A percentile compares a stretch with the other conserved stretches of the same genome.
Conservation (phyloP, 2,329 filamentous ascomycete species). For the Hypoxylon sp. region DNA sequence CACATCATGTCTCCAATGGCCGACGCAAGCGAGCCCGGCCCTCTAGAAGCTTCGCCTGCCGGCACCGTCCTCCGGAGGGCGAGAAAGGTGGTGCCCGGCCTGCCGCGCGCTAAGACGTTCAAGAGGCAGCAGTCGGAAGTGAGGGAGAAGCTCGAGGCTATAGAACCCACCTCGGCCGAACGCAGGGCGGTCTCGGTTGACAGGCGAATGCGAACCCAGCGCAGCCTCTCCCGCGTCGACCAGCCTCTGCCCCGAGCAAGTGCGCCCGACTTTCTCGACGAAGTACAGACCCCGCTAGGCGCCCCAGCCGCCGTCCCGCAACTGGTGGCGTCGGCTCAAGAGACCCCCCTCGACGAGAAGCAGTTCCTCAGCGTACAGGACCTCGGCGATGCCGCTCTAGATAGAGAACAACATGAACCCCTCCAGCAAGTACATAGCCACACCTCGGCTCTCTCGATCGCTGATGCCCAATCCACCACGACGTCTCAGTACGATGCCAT, state of each 20-base stretch:
- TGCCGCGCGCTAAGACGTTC: constrained; percentile 81
- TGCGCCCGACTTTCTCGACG: constrained; percentile 56
- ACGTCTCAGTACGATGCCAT: constrained; percentile 66
- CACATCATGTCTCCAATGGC: constrained; percentile 33
- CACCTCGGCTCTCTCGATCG: constrained; percentile 34
- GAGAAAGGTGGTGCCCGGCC: constrained; percentile 75
- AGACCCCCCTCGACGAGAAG: constrained; percentile 47
- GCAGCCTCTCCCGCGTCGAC: constrained; percentile 45
- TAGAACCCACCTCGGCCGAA: constrained; percentile 69
- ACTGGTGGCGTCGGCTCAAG: constrained; percentile 42
- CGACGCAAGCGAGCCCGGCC: constrained; percentile 37
- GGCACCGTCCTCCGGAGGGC: constrained; percentile 53
- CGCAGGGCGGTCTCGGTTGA: constrained; percentile 76
- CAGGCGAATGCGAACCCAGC: constrained; percentile 52
- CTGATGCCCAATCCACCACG: constrained; percentile 58
- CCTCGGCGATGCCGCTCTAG: constrained; percentile 31
- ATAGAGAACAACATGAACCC: constrained; percentile 41
- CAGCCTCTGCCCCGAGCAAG: constrained; percentile 55
- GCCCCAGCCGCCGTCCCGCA: constrained; percentile 38
- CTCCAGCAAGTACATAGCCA: constrained; percentile 32
- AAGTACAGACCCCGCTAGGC: constrained; percentile 41
- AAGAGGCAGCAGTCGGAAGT: constrained; percentile 84
- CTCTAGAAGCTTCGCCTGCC: constrained; percentile 35
- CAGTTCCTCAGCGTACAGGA: constrained; percentile 42
- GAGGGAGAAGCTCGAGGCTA: constrained; percentile 74